Evolutionary conservation across 176 grass and related monocot species (phyloP), one percentile per base, ranked within the genome.

Genomic region (Zizania latifolia): DNA sequence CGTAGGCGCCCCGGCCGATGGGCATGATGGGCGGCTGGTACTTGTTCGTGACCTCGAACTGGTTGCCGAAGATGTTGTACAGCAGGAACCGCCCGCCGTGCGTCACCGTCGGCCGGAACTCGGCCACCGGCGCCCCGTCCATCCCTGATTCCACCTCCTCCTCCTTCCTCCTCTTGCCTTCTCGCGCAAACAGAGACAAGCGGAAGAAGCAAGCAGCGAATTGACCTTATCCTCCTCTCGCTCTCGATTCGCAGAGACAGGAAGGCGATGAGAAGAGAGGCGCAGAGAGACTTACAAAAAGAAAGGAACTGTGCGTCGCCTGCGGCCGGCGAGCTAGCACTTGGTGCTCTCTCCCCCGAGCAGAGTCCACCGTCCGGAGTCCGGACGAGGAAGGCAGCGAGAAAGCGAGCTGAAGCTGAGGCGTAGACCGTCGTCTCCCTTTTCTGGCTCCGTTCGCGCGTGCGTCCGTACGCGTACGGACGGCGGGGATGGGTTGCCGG

Each of bases 1-100:
- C 94, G 48, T 98, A 92, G 14, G 91, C 94, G 68, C 94, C 91
- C 61, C 94, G 92, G 45, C 94, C 94, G 82, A 98, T 98, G 33
- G 94, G 94, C 86, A 94, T 84, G 84, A 98, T 92, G 23, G 91
- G 94, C 34, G 81, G 84, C 68, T 85, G 89, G 85, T 98, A 98
- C 84, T 94, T 94, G 55, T 27, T 27, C 33, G 88, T 98, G 77
- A 94, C 79, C 86, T 98, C 91, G 69, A 98, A 98, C 56, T 89
- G 56, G 80, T 98, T 94, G 39, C 89, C 86, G 80, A 98, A 94
- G 58, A 98, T 92, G 65, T 98, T 81, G 78, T 88, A 98, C 60
- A 86, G 86, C 36, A 88, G 81, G 87, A 89, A 94, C 40, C 71
- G 28, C 60, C 91, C 91, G 64, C 81, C 82, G 69, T 98, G 91